Base-by-base conservation (phyloP, 805 yeast genomes). In the Metschnikowia peoriensis region DNA sequence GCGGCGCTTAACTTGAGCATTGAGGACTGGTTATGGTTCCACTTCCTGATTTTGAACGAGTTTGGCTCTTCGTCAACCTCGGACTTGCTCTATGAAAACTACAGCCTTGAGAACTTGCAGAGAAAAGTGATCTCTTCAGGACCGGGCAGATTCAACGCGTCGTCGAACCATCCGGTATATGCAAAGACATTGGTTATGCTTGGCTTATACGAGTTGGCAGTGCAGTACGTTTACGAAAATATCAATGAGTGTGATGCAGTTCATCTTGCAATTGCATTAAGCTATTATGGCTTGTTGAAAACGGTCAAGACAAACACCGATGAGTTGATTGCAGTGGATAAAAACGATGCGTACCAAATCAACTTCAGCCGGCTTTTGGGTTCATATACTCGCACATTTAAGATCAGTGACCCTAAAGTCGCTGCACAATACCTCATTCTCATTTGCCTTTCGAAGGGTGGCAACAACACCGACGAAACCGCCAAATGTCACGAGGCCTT, bases 21-120 rank as follows among this genome's bases (percentile, higher is more conserved):
- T 45, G 98, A 93, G 68, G 98, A 93, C 71, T 93, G 98, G 98
- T 68, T 93, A 46, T 93, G 99, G 99, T 82, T 88, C 65, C 97
- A 94, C 69, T 77, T 94, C 51, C 79, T 84, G 69, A 76, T 93
- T 29, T 82, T 88, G 14, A 81, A 84, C 51, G 93, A 89, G 61
- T 65, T 60, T 46, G 59, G 54, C 46, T 55, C 59, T 15, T 62
- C 61, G 14, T 39, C 57, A 8, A n/a, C 58, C 4, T 62, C 63
- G 14, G 56, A 70, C 52, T 81, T 86, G 37, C 72, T 84, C 10
- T 83, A 81, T 64, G 96, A 89, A 61, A 78, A 81, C 55, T 93
- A 90, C 67, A 79, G 85, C 1, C 74, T 94, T 52, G 69, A 65
- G 29, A 96, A 90, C 62, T 79, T 94, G 59, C 97, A 90, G 68